These are phyloP conservation scores for Russula compacta DNA, from an alignment of 768 basidiomycete genomes.

Conservation along the genomic window DNA sequence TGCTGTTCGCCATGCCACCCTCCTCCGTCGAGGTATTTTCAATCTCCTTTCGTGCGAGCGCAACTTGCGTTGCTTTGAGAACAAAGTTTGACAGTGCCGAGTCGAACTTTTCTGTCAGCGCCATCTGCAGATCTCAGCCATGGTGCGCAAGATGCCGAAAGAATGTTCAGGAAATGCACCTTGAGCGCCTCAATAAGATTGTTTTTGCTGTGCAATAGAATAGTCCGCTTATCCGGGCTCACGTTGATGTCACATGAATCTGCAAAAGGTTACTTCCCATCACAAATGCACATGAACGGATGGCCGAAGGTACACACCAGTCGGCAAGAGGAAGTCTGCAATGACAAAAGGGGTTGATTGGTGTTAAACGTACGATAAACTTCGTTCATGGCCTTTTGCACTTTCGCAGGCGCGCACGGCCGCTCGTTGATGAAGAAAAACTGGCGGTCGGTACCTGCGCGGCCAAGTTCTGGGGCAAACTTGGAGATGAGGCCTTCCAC, in stretches of 20 bases:
- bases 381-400: constrained; percentile 88
- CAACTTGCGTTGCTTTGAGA: constrained; percentile 16
- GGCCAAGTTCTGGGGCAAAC: constrained; percentile 64
- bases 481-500: constrained; percentile 80
- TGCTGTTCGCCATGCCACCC: neutral
- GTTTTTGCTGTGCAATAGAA: constrained; percentile 81
- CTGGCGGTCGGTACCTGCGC: constrained; percentile 76
- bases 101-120: constrained; percentile 13
- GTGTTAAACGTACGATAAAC: constrained; percentile 78
- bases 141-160: neutral
- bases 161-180: constrained; percentile 31
- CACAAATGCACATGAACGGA: neutral
- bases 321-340: constrained; percentile 71
- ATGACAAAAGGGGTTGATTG: constrained; percentile 36
- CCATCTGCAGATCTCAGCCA: neutral
- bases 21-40: neutral
- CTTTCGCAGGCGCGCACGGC: constrained; percentile 71
- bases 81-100: constrained; percentile 17
- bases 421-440: constrained; percentile 91
- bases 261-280: too few relatives aligned
- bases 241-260: constrained; percentile 82
- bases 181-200: constrained; percentile 73
- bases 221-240: constrained; percentile 93
- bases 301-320: constrained; percentile 39
- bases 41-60: neutral